Percentiles rank a stretch among this genome's conserved stretches.
Evolutionary conservation across 306 rosid genomes (phyloP).

Genomic region (Vigna unguiculata): DNA sequence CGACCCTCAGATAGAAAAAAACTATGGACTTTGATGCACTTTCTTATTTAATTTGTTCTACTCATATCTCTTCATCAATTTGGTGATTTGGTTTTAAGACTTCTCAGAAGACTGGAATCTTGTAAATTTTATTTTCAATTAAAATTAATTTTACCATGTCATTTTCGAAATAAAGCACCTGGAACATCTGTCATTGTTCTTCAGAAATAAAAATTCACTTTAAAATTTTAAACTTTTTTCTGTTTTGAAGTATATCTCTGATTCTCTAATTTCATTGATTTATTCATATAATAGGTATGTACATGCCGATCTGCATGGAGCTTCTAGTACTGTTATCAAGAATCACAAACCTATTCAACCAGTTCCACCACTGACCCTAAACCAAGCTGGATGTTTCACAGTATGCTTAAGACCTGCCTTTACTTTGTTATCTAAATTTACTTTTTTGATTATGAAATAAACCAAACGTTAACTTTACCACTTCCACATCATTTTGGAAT

Average conservation of each 20-base stretch:
- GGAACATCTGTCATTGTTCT: slow-evolving; percentile 12
- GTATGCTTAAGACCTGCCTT: slow-evolving; percentile 50
- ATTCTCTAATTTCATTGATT: slow-evolving; percentile 52
- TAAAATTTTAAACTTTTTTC: not conserved
- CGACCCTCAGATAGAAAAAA: too few species aligned
- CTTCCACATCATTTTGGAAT: slow-evolving; percentile 37
- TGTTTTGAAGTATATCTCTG: slow-evolving; percentile 42
- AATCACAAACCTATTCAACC: slow-evolving; percentile 90
- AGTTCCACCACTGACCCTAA: slow-evolving; percentile 89
- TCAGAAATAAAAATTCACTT: slow-evolving; percentile 17
- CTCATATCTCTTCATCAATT: not conserved
- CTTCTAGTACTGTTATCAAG: slow-evolving; percentile 91
- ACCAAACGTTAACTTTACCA: slow-evolving; percentile 44
- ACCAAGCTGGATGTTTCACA: slow-evolving; percentile 96
- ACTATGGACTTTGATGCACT: not conserved
- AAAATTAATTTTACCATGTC: not conserved
- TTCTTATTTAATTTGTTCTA: not conserved
- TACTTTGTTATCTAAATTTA: slow-evolving; percentile 35
- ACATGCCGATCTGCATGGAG: slow-evolving; percentile 98
- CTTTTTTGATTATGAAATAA: slow-evolving; percentile 39
- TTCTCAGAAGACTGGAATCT: not conserved
- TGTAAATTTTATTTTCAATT: slow-evolving; percentile 10
- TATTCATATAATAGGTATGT: slow-evolving; percentile 70
- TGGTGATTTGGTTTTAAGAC: not conserved
- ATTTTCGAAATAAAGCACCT: slow-evolving; percentile 15